Evolutionary conservation across 2,329 filamentous ascomycete genomes (phyloP), one percentile per base, ranked within the genome.

Genomic region (Fusarium sp.): DNA sequence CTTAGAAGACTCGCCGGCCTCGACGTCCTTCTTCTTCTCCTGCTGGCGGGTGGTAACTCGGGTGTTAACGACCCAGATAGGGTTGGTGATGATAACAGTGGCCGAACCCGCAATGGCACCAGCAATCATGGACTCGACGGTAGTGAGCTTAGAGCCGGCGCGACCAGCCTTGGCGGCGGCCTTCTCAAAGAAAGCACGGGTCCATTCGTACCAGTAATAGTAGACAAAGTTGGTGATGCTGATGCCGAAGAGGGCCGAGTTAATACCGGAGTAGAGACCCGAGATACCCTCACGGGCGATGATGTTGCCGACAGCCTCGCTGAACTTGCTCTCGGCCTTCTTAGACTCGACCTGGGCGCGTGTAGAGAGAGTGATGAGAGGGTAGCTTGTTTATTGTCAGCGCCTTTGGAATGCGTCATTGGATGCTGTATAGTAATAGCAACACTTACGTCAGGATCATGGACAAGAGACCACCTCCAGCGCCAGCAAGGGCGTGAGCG

Each of bases 131-230:
- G 91, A 92, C 84, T 99, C 95, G 72, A 95, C 81, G 0, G 96
- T 97, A 18, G 93, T 96, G 78, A 99, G 91, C 79, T 94, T 95
- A 82, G 89, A 91, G 66, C 88, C 90, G 59, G 90, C 87, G 69
- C 93, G 90, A 34, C 92, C 92, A 56, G 92, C 85, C 75, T 89
- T 90, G 60, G 86, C 80, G 45, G 94, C 94, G 11, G 94, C 92
- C 69, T 87, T 86, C 79, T 93, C 94, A 83, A 98, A 98, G 78
- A 92, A 92, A 51, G 91, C 87, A 62, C 95, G 91, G 68, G 94
- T 96, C 93, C 94, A 99, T 84, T 99, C 96, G 82, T 98, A 99
- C 95, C 93, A 99, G 86, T 98, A 99, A 84, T 99, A 99, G 87
- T 99, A 99, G 48, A 99, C 95, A 79, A 99, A 99, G 85, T 99